Evolutionary conservation across 2,329 filamentous ascomycete genomes (phyloP).

Genomic region (Cladosporium halotolerans): DNA sequence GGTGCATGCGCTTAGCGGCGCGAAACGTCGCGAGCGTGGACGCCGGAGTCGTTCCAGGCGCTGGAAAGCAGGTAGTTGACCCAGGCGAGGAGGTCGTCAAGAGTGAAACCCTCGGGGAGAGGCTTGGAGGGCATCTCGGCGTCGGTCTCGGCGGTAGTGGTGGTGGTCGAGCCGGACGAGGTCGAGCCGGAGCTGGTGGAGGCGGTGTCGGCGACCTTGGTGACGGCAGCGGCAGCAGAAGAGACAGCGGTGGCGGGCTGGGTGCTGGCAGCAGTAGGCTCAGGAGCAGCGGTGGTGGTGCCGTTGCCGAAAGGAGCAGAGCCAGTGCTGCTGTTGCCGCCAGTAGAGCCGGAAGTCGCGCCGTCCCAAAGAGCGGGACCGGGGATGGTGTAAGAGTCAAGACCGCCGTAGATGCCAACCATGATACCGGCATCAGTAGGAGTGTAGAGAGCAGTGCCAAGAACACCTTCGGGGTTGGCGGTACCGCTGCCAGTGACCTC

Average conservation of each 20-base stretch:
- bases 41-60: background rate
- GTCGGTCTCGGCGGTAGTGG: constrained; percentile 5
- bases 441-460: constrained; percentile 52
- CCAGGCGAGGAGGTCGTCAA: constrained; percentile 20
- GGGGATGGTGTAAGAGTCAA: constrained; percentile 8
- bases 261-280: background rate
- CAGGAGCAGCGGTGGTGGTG: background rate
- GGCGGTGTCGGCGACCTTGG: constrained; percentile 15
- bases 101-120: constrained; percentile 23
- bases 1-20: background rate
- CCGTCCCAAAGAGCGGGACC: constrained; percentile 10
- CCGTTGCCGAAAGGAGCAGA: background rate
- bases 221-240: constrained; percentile 11
- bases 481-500: constrained; percentile 53
- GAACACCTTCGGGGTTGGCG: constrained; percentile 40
- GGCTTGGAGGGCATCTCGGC: constrained; percentile 17
- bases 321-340: background rate
- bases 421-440: constrained; percentile 7
- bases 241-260: background rate
- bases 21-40: constrained; percentile 3
- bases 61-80: constrained; percentile 6
- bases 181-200: constrained; percentile 4
- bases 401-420: constrained; percentile 6
- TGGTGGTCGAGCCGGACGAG: constrained; percentile 2
- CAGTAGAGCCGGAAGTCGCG: constrained; percentile 3